phyloP scores from a whole-genome alignment of 768 basidiomycete species.

The Pholiota microspora region DNA sequence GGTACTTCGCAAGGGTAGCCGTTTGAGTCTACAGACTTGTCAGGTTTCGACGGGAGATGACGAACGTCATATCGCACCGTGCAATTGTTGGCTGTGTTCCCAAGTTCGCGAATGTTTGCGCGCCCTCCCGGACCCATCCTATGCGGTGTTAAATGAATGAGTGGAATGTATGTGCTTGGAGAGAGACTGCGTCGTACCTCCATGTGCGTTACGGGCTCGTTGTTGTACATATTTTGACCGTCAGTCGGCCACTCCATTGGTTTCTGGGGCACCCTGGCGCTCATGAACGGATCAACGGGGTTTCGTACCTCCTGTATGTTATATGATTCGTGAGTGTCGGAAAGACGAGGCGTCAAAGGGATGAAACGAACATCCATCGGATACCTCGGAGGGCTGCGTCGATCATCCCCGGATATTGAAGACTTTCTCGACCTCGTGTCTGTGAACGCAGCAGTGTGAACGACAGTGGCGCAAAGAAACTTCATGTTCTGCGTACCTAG shows the following conservation, averaged over 20 bases:
- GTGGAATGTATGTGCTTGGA: neutral
- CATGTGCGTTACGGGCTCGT: constrained; percentile 39
- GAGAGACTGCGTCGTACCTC: constrained; percentile 33
- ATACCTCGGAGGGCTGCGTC: constrained; percentile 43
- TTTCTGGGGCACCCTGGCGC: constrained; percentile 39
- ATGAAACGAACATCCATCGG: constrained; percentile 35
- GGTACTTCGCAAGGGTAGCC: constrained; percentile 50
- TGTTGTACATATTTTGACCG: constrained; percentile 39
- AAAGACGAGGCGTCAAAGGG: constrained; percentile 1
- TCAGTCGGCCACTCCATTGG: constrained; percentile 49
- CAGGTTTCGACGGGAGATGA: neutral
- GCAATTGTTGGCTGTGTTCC: constrained; percentile 50
- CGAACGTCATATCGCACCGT: constrained; percentile 27
- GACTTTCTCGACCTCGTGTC: constrained; percentile 51
- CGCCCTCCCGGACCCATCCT: constrained; percentile 39
- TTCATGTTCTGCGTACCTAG: constrained; percentile 22
- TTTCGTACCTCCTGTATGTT: constrained; percentile 34
- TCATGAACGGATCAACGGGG: constrained; percentile 38
- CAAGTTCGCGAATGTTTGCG: constrained; percentile 65
- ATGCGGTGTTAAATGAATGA: constrained; percentile 11
- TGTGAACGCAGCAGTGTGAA: constrained; percentile 19
- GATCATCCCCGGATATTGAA: constrained; percentile 49
- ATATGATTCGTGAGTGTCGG: constrained; percentile 6
- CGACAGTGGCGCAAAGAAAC: constrained; percentile 11
- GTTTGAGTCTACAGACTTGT: constrained; percentile 24